phyloP scores from a whole-genome alignment of 2,329 filamentous ascomycete genomes.

The Colletotrichum higginsianum region DNA sequence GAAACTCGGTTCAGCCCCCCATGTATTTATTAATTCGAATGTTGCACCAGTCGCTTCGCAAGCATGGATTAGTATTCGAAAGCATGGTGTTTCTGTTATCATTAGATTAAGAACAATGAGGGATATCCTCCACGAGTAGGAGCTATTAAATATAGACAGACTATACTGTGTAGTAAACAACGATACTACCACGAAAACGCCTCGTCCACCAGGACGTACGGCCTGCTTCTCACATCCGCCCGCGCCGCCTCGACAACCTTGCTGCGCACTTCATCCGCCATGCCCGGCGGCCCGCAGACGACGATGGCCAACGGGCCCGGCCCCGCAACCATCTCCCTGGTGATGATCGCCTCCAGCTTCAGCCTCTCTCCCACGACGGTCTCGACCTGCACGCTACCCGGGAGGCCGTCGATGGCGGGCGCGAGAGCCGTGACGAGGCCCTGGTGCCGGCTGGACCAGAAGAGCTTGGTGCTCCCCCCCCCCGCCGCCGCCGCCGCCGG shows the following conservation, averaged over 20 bases:
- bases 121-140: no score
- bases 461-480: conserved; percentile 9
- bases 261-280: conserved; percentile 43
- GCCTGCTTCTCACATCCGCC: conserved; percentile 7
- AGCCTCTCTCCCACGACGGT: conserved; percentile 27
- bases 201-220: conserved; percentile 43
- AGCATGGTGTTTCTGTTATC: no score
- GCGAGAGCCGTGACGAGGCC: conserved; percentile 16
- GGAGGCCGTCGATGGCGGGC: conserved; percentile 16
- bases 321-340: conserved; percentile 5
- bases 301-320: conserved; percentile 33
- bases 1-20: no score
- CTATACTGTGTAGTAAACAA: no score
- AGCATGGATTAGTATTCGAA: no score
- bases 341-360: conserved; percentile 12
- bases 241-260: conserved; percentile 35
- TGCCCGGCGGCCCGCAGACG: conserved; percentile 42
- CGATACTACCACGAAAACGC: conserved; percentile 42
- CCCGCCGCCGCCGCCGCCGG: no score
- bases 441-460: conserved; percentile 24
- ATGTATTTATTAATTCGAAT: no score
- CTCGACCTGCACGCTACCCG: conserved; percentile 29
- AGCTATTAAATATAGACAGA: no score
- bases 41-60: no score
- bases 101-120: no score